Percentiles rank a stretch among this genome's conserved stretches.
Conservation (phyloP, 2,329 filamentous ascomycete species). For the Achaetomium macrosporum region DNA sequence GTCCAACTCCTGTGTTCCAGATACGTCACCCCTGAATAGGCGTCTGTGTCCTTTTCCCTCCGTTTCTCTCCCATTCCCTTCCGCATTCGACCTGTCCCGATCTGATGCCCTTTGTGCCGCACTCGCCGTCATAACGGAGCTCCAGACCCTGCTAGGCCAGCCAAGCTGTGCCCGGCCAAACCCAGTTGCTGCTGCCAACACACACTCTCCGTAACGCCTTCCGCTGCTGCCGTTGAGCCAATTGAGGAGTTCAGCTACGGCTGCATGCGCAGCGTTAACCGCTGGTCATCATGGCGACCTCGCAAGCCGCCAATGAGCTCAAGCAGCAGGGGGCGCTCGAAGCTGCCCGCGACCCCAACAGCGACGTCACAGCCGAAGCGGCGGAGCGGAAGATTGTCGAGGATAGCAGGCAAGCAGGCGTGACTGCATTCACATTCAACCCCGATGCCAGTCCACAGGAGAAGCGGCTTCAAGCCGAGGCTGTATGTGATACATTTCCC, state of each 20-base stretch:
- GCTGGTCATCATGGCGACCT: conserved; percentile 29
- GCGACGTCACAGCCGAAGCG: conserved; percentile 59
- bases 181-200: not conserved
- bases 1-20: conserved; percentile 9
- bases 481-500: conserved; percentile 50
- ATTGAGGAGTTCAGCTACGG: conserved; percentile 13
- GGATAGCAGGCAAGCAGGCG: conserved; percentile 72
- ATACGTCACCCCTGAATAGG: not conserved
- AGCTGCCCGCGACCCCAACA: conserved; percentile 66
- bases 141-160: not conserved
- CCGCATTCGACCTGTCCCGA: not conserved
- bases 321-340: conserved; percentile 78
- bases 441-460: conserved; percentile 76
- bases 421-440: conserved; percentile 78
- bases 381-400: conserved; percentile 69
- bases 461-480: conserved; percentile 73
- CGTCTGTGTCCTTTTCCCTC: not conserved
- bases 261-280: conserved; percentile 14
- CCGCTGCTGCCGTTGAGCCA: conserved; percentile 9
- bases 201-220: not conserved
- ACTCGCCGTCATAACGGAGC: not conserved
- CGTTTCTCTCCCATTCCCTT: not conserved
- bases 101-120: conserved; percentile 10
- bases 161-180: not conserved
- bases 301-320: conserved; percentile 49